A percentile compares a stretch with the other conserved stretches of the same genome.
These are phyloP conservation scores for Sphagnum contortum DNA, from an alignment of 225 moss, liverwort and hornwort genomes.

Conservation along the genomic window DNA sequence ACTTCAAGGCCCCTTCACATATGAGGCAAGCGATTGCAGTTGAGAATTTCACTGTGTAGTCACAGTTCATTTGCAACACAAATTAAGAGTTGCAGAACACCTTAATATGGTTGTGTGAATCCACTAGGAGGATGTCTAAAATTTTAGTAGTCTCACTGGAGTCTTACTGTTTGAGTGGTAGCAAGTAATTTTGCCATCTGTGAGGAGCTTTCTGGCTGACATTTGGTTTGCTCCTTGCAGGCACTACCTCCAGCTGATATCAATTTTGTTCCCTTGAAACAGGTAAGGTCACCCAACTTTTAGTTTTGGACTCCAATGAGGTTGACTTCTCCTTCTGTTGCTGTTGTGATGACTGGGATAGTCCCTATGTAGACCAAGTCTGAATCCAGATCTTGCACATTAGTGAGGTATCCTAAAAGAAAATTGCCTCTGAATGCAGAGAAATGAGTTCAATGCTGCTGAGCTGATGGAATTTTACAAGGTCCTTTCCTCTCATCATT, in stretches of 20 bases:
- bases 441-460: conserved; percentile 67
- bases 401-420: too few relatives aligned
- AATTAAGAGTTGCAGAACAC: neutral
- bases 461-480: conserved; percentile 94
- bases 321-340: too few relatives aligned
- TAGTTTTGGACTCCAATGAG: too few relatives aligned
- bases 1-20: conserved; percentile 82
- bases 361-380: too few relatives aligned
- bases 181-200: too few relatives aligned
- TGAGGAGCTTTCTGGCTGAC: neutral
- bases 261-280: conserved; percentile 88
- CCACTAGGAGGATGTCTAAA: too few relatives aligned
- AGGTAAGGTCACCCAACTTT: conserved; percentile 29
- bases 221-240: conserved; percentile 28
- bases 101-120: too few relatives aligned
- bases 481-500: conserved; percentile 25
- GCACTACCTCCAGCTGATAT: conserved; percentile 70
- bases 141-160: too few relatives aligned
- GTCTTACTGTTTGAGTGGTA: too few relatives aligned
- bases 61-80: too few relatives aligned
- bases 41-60: neutral
- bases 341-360: too few relatives aligned
- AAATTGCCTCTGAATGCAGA: conserved; percentile 32
- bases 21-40: conserved; percentile 46
- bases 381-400: too few relatives aligned